A percentile compares a stretch with the other conserved stretches of the same genome.
phyloP scores from a whole-genome alignment of 2,329 filamentous ascomycete genomes.

The Ascochyta pisi region DNA sequence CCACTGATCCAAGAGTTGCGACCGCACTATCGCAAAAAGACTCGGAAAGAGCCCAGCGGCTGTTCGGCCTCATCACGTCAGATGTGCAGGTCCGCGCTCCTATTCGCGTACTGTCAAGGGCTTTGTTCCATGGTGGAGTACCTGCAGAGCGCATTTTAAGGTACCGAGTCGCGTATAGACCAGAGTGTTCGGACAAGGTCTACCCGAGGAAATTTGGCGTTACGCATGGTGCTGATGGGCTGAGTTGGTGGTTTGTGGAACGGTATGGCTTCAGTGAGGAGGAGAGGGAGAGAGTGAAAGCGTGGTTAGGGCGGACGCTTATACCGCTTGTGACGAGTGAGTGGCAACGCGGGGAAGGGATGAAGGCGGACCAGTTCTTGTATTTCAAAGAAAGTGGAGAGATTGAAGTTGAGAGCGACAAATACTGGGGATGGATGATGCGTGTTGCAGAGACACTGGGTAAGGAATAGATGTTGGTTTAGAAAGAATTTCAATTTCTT shows the following conservation, averaged over 20 bases:
- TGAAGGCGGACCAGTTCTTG: neutral
- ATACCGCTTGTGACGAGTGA: conserved; percentile 1
- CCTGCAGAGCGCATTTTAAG: conserved; percentile 4
- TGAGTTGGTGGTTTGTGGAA: conserved; percentile 12
- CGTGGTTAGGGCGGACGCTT: conserved; percentile 2
- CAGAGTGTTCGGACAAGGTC: conserved; percentile 7
- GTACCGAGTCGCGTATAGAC: conserved; percentile 12
- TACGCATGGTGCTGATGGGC: conserved; percentile 9
- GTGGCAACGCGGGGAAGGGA: neutral
- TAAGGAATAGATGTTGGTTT: neutral
- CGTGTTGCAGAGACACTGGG: conserved; percentile 1
- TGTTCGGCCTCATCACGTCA: conserved; percentile 12
- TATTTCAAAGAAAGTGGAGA: conserved; percentile 5
- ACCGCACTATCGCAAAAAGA: neutral
- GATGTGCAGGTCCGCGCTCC: conserved; percentile 15
- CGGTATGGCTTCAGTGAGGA: conserved; percentile 6
- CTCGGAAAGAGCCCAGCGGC: conserved; percentile 1
- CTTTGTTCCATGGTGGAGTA: conserved; percentile 8
- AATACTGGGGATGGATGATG: conserved; percentile 7
- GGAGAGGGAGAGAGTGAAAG: conserved; percentile 1
- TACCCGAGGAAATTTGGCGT: conserved; percentile 9
- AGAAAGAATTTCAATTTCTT: neutral
- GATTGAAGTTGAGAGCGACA: neutral
- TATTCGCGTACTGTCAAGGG: conserved; percentile 9
- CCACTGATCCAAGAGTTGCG: neutral